phyloP scores from a whole-genome alignment of 495 filamentous ascomycete genomes.

The Cercophora scortea region DNA sequence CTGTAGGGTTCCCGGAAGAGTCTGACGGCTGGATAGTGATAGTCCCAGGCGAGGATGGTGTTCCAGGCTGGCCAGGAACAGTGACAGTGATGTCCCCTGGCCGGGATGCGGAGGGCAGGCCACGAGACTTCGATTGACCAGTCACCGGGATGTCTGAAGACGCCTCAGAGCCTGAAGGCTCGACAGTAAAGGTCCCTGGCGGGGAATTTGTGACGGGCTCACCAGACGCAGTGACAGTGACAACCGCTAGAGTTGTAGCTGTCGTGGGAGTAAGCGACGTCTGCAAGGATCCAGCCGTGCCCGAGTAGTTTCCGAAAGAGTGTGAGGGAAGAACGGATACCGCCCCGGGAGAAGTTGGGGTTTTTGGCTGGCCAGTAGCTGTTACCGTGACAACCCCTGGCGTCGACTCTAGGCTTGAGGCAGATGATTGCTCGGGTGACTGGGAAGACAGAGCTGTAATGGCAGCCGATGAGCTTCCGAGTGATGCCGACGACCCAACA shows the following conservation, averaged over 20 bases:
- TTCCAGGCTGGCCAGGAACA: neutral
- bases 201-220: neutral
- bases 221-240: constrained; percentile 6
- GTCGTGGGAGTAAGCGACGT: neutral
- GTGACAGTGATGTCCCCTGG: neutral
- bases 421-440: no score
- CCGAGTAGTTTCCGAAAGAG: no score
- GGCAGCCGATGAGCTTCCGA: neutral
- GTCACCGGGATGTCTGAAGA: no score
- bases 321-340: no score
- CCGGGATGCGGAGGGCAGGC: no score
- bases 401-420: no score
- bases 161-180: neutral
- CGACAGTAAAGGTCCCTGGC: neutral
- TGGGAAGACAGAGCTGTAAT: neutral
- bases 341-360: no score
- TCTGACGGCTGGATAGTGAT: neutral
- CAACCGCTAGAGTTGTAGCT: neutral
- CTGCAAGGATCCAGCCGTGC: no score
- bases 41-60: neutral
- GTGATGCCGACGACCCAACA: no score
- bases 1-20: neutral
- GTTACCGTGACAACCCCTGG: no score
- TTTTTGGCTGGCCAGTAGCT: no score
- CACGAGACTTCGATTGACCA: no score